Evolutionary conservation across 2,329 filamentous ascomycete genomes (phyloP).

Genomic region (Sporothrix variecibatus): DNA sequence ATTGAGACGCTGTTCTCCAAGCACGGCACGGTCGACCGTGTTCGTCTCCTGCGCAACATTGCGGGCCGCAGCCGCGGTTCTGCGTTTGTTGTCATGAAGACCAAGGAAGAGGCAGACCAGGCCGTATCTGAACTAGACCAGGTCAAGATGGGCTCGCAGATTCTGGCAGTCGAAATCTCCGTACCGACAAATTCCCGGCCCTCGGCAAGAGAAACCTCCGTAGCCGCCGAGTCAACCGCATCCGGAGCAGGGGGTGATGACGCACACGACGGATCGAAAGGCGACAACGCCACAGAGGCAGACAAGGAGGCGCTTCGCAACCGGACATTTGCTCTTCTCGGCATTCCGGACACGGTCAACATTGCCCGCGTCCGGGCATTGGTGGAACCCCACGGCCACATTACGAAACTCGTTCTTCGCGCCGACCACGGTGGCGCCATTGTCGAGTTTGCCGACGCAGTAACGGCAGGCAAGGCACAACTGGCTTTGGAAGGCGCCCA

Average conservation of each 20-base stretch:
- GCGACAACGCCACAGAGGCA: constrained; percentile 27
- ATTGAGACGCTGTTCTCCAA: constrained; percentile 70
- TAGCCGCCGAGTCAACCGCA: constrained; percentile 37
- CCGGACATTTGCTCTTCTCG: constrained; percentile 73
- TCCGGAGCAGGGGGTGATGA: constrained; percentile 43
- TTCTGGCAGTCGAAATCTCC: constrained; percentile 66
- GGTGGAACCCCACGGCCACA: constrained; percentile 64
- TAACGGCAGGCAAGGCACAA: constrained; percentile 72
- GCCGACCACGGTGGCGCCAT: constrained; percentile 83
- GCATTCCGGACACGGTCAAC: constrained; percentile 89
- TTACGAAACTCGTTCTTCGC: constrained; percentile 76
- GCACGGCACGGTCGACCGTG: constrained; percentile 72
- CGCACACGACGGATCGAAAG: constrained; percentile 41
- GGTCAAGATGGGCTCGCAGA: constrained; percentile 66
- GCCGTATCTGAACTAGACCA: constrained; percentile 70
- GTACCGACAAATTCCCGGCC: constrained; percentile 59
- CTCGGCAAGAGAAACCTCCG: constrained; percentile 46
- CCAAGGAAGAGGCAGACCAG: constrained; percentile 66
- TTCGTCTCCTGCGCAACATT: constrained; percentile 69
- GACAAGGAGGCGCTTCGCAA: constrained; percentile 30
- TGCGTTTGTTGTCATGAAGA: constrained; percentile 76
- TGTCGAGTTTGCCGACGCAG: constrained; percentile 74
- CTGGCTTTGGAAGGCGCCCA: constrained; percentile 58
- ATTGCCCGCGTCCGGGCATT: constrained; percentile 77
- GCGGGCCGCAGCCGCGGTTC: constrained; percentile 73